phyloP scores from a whole-genome alignment of 805 yeast genomes.

The Cephaloascus fragrans region DNA sequence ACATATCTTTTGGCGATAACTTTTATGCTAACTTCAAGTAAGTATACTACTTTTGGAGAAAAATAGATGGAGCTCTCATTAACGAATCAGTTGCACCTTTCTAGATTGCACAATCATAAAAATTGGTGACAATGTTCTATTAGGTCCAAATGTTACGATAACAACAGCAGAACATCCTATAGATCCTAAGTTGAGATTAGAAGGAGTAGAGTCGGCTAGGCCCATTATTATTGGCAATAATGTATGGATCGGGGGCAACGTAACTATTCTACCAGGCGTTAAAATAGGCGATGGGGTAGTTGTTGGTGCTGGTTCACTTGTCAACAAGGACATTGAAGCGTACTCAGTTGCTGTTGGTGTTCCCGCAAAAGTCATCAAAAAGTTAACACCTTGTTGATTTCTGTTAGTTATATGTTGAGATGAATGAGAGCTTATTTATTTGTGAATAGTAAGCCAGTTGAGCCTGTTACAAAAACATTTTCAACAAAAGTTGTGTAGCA shows the following conservation, averaged over 20 bases:
- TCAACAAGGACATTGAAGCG: slow-evolving; percentile 45
- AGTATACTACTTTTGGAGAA: slow-evolving; percentile 4
- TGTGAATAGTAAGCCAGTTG: too few relatives aligned
- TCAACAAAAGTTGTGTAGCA: too few relatives aligned
- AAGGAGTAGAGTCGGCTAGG: slow-evolving; percentile 41
- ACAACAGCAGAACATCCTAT: slow-evolving; percentile 59
- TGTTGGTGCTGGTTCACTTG: slow-evolving; percentile 63
- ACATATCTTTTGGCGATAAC: slow-evolving; percentile 43
- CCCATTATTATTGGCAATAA: slow-evolving; percentile 53
- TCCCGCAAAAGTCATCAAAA: slow-evolving; percentile 42
- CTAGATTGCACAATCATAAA: slow-evolving; percentile 52
- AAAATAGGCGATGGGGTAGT: slow-evolving; percentile 52
- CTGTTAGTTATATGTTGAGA: too few relatives aligned
- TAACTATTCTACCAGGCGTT: slow-evolving; percentile 52
- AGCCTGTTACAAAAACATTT: too few relatives aligned
- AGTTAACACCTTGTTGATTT: too few relatives aligned
- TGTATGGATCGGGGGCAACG: slow-evolving; percentile 60
- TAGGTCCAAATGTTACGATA: slow-evolving; percentile 56
- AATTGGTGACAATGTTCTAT: slow-evolving; percentile 48
- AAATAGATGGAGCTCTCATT: too few relatives aligned
- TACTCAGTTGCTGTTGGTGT: slow-evolving; percentile 51
- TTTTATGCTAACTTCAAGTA: slow-evolving; percentile 53
- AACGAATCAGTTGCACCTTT: slow-evolving; percentile 27
- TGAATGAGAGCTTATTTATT: too few relatives aligned
- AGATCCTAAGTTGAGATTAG: slow-evolving; percentile 32